Conservation (phyloP, 495 filamentous ascomycete genomes). For the Neurospora tetrasperma region DNA sequence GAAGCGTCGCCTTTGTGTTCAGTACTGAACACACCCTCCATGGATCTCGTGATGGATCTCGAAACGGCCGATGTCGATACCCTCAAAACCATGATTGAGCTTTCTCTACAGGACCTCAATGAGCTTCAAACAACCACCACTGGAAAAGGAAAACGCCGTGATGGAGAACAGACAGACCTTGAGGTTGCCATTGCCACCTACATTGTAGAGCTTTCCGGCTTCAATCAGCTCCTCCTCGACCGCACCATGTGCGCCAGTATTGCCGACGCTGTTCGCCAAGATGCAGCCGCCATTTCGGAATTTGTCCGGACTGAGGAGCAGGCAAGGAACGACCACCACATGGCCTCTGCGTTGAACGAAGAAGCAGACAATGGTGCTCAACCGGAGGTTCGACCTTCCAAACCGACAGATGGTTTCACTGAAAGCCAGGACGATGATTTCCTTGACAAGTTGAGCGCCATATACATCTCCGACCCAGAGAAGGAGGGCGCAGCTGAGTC, state of each 20-base stretch:
- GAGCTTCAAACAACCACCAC: too few relatives aligned
- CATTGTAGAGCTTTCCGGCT: constrained; percentile 20
- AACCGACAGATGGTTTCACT: too few relatives aligned
- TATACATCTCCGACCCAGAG: not conserved
- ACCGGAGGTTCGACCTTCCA: too few relatives aligned
- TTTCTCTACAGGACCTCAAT: too few relatives aligned
- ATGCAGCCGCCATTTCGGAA: constrained; percentile 15
- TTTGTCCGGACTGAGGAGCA: constrained; percentile 13
- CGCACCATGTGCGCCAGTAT: constrained; percentile 25
- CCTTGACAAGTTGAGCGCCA: not conserved
- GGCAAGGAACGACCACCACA: constrained; percentile 13
- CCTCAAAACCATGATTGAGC: too few relatives aligned
- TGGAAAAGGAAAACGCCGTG: constrained; percentile 21
- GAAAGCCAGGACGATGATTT: too few relatives aligned
- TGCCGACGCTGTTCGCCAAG: constrained; percentile 17
- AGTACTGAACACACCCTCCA: too few relatives aligned
- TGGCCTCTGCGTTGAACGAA: too few relatives aligned
- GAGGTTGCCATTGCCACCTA: constrained; percentile 19
- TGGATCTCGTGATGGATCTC: too few relatives aligned
- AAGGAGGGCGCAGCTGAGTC: constrained; percentile 2
- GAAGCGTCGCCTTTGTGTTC: too few relatives aligned
- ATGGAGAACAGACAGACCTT: constrained; percentile 19
- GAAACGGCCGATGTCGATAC: too few relatives aligned
- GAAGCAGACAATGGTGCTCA: too few relatives aligned
- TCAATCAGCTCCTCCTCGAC: constrained; percentile 15